Conservation (phyloP, 208 protist species). For the Kentomonas sorsogonicus region DNA sequence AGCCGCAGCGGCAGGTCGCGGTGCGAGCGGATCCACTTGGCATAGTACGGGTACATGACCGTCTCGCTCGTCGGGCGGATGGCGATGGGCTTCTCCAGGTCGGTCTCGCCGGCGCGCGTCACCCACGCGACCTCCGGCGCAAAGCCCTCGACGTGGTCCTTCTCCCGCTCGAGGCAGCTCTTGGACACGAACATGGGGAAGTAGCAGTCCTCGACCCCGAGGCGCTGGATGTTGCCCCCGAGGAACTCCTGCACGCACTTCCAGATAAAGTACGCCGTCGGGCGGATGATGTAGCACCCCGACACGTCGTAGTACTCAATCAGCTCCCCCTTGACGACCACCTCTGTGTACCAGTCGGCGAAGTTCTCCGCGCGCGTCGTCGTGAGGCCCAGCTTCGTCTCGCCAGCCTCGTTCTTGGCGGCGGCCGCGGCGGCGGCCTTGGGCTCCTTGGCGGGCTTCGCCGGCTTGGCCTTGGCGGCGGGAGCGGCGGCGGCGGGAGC, state of each 20-base stretch:
- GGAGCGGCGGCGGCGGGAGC: conserved; percentile 12
- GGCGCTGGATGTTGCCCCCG: conserved; percentile 76
- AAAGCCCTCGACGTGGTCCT: conserved; percentile 99
- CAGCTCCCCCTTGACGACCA: conserved; percentile 97
- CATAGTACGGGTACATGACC: conserved; percentile 98
- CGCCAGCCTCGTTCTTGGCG: conserved; percentile 17
- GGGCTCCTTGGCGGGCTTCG: conserved; percentile 19
- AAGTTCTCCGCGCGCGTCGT: conserved; percentile 91
- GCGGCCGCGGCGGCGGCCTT: conserved; percentile 22
- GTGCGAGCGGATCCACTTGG: conserved; percentile 97
- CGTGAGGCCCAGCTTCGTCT: conserved; percentile 87
- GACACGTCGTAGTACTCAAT: conserved; percentile 99
- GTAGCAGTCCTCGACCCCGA: conserved; percentile 96
- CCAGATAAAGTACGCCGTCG: conserved; percentile 97
- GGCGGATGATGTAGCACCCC: conserved; percentile 98
- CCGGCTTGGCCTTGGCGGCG: conserved; percentile 16
- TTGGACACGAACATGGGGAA: conserved; percentile 99
- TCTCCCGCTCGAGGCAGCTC: conserved; percentile 93
- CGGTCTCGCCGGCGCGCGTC: conserved; percentile 78
- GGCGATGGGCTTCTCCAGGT: conserved; percentile 94
- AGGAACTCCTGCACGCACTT: conserved; percentile 91
- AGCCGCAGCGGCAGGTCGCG: conserved; percentile 97
- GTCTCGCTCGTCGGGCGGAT: conserved; percentile 99
- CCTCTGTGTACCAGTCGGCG: conserved; percentile 95
- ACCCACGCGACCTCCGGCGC: conserved; percentile 95